phyloP scores from a whole-genome alignment of 352 stramenopile species.

The Phytophthora hybrid region DNA sequence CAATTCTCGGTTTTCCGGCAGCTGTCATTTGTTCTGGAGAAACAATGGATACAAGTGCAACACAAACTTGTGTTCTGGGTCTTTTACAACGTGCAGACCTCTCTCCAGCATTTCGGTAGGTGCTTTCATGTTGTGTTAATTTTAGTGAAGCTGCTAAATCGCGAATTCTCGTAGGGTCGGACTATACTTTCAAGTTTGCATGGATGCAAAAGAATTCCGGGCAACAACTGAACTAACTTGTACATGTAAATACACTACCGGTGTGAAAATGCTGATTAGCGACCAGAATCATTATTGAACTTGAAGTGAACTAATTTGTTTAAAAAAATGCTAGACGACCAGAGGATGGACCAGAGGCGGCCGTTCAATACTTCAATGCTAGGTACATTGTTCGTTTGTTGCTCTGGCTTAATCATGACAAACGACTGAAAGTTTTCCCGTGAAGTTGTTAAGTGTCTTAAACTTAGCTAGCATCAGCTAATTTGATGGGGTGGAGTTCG shows the following conservation, averaged over 20 bases:
- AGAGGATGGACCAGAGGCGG: too few relatives aligned
- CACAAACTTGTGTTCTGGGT: background rate
- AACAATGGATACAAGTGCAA: background rate
- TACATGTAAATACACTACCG: background rate
- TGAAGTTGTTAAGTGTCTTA: too few relatives aligned
- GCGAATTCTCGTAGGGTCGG: background rate
- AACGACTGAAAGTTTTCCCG: background rate
- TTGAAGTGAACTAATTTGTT: too few relatives aligned
- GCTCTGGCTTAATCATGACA: too few relatives aligned
- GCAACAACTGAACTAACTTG: background rate
- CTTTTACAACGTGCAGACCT: conserved; percentile 7
- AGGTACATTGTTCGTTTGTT: background rate
- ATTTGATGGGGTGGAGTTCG: background rate
- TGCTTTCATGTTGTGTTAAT: background rate
- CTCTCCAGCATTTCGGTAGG: conserved; percentile 8
- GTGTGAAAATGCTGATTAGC: background rate
- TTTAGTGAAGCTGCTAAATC: background rate
- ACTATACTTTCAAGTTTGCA: conserved; percentile 2
- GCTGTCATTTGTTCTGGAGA: conserved; percentile 10
- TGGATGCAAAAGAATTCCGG: background rate
- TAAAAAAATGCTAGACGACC: too few relatives aligned
- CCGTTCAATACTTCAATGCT: background rate
- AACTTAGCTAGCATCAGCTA: background rate
- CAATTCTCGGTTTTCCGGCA: background rate
- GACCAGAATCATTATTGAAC: too few relatives aligned